These are phyloP conservation scores for Clavulina sp. DNA, from an alignment of 768 basidiomycete species.

Conservation along the genomic window DNA sequence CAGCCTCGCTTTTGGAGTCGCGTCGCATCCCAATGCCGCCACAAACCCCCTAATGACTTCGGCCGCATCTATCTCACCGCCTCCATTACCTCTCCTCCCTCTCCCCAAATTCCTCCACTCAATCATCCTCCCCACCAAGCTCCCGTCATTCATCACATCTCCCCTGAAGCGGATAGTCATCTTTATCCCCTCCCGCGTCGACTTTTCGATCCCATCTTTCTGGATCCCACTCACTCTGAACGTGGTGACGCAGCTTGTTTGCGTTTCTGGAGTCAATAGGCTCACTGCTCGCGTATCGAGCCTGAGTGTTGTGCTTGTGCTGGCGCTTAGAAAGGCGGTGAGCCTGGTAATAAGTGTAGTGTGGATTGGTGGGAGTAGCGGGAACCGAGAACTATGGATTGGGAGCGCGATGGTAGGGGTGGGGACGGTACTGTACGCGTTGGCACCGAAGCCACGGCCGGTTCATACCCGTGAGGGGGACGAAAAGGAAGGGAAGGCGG, in stretches of 20 bases:
- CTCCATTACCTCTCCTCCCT: slow-evolving; percentile 9
- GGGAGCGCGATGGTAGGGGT: slow-evolving; percentile 52
- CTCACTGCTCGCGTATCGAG: slow-evolving; percentile 61
- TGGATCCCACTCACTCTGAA: slow-evolving; percentile 53
- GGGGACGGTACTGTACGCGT: slow-evolving; percentile 54
- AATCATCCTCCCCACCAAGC: too few relatives aligned
- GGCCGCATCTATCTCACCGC: not conserved
- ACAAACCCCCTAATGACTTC: not conserved
- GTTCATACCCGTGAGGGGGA: not conserved
- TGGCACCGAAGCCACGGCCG: slow-evolving; percentile 13
- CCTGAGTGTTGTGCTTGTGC: slow-evolving; percentile 59
- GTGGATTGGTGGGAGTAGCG: slow-evolving; percentile 26
- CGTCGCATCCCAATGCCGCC: not conserved
- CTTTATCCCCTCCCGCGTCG: slow-evolving; percentile 17
- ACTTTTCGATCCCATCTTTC: slow-evolving; percentile 37
- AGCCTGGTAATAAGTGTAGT: slow-evolving; percentile 55
- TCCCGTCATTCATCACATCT: too few relatives aligned
- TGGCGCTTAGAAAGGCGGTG: slow-evolving; percentile 66
- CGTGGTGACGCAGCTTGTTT: slow-evolving; percentile 68
- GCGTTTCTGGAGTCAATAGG: slow-evolving; percentile 73
- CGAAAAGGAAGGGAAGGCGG: too few relatives aligned
- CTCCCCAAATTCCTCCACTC: slow-evolving; percentile 12
- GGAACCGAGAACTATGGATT: slow-evolving; percentile 35
- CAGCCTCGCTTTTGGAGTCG: not conserved
- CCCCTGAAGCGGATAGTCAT: too few relatives aligned